Evolutionary conservation across 257 asterid species (phyloP), one percentile per base, ranked within the genome.

Genomic region (Paulownia fortunei): DNA sequence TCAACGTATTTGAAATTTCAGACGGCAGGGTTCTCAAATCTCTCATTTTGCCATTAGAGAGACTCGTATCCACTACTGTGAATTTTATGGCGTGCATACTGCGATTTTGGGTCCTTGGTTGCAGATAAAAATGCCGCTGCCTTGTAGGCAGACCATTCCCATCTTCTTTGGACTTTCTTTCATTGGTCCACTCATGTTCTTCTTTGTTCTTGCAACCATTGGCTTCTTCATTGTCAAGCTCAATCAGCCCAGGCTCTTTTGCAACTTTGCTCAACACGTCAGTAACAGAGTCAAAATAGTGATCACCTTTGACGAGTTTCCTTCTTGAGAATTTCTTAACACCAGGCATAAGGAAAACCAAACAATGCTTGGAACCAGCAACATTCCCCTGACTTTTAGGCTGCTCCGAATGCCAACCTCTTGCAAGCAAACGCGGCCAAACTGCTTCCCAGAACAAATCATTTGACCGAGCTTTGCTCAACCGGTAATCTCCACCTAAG

Each of bases 391-490:
- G 89, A 74, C 87, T 80, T 16, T 81, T 80, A 12, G 97, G 91
- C 80, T 89, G 87, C 88, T 88, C 95, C 0, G 97, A 89, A 52
- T 86, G 90, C 97, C 97, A 92, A 19, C 98, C 98, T 76, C 93
- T 74, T 19, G 94, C 98, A 65, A 94, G 79, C 67, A 94, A 83
- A 69, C 97, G 97, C 0, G 97, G 98, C 98, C 98, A 94, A 24
- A 94, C 93, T 1, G 98, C 94, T 85, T 91, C 97, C 96, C 97
- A 94, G 66, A 94, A 94, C 30, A 94, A 73, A 72, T 94, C 97
- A 12, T 83, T 88, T 16, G 97, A 87, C 41, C 93, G 89, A 24
- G 93, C 87, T 81, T 94, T 94, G 86, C 97, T 91, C 82, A 92
- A 71, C 27, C 98, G 83, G 75, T 86, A 91, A 79, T 86, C 93